A percentile compares a stretch with the other conserved stretches of the same genome.
Evolutionary conservation across 768 basidiomycete genomes (phyloP).

Genomic region (Kwoniella dendrophila): DNA sequence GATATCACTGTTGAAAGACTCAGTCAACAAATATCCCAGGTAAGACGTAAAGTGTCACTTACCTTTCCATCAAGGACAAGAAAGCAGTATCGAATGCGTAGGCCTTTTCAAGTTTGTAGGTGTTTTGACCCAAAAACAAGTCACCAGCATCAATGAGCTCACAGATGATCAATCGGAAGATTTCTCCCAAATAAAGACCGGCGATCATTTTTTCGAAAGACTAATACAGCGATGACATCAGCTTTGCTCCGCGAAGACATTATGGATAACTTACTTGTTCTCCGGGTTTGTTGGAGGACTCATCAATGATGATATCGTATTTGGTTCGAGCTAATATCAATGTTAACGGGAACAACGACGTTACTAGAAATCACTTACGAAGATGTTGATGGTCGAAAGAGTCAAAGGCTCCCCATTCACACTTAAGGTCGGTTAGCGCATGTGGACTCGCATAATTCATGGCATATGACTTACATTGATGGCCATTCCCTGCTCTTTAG

Average conservation of each 20-base stretch:
- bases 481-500: constrained; percentile 70
- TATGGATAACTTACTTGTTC: constrained; percentile 69
- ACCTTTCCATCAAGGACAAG: constrained; percentile 95
- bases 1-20: constrained; percentile 66
- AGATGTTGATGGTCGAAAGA: constrained; percentile 92
- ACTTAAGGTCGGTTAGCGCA: constrained; percentile 33
- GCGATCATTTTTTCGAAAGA: constrained; percentile 83
- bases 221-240: constrained; percentile 16
- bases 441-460: constrained; percentile 59
- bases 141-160: constrained; percentile 97
- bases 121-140: constrained; percentile 96
- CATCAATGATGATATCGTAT: constrained; percentile 89
- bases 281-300: constrained; percentile 91
- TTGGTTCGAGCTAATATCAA: constrained; percentile 69
- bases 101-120: constrained; percentile 93
- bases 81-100: constrained; percentile 96
- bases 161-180: constrained; percentile 88
- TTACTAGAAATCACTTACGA: constrained; percentile 55
- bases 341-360: background rate
- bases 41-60: constrained; percentile 19
- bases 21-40: background rate
- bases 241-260: background rate
- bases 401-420: constrained; percentile 87
- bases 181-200: constrained; percentile 93
- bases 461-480: constrained; percentile 82